Base-by-base conservation (phyloP, 768 basidiomycete genomes). In the Suillus subalutaceus region DNA sequence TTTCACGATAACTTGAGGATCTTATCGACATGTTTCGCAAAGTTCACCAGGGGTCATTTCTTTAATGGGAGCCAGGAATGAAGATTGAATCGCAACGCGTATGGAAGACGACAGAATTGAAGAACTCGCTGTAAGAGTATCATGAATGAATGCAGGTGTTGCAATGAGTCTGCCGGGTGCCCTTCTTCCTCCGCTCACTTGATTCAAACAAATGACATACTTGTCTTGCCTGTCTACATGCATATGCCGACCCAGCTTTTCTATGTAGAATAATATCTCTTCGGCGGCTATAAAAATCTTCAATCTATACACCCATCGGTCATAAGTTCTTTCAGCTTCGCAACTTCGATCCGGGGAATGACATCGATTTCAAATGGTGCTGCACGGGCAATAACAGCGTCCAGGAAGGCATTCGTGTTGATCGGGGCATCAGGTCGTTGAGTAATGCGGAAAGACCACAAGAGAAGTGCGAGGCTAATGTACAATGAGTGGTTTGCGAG, bases 391-490 rank as follows among this genome's bases (percentile, higher is more conserved):
- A 52, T 52, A 16, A 52, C 52, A 32, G 52, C 52, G 6, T 52
- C 52, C 30, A 16, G 0, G 52, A 52, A 52, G 16, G 52, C 52
- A 16, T 52, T 26, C 26, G 26, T 30, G 52, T 52, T 18, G 52
- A 52, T 52, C 52, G 26, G 52, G 52, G 52, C 52, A 2, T 30
- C 52, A 9, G 52, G 26, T 30, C 52, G 52, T 32, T 52, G 52
- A 30, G 7, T 16, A 15, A 52, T 52, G 15, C 26, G 52, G 26
- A 52, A 52, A 52, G 52, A 84, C 87, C 88, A 90, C 10, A 88
- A 79, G 9, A 87, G 74, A 16, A 87, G 76, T 0, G 88, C 86
- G 0, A 87, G 84, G 70, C 86, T 90, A 50, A 90, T 78, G 70
- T 86, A 88, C 0, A 90, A 77, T 1, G 89, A 89, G 1, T 73